Evolutionary conservation across 2,329 filamentous ascomycete genomes (phyloP).

Genomic region (Penicillium sumatraense): DNA sequence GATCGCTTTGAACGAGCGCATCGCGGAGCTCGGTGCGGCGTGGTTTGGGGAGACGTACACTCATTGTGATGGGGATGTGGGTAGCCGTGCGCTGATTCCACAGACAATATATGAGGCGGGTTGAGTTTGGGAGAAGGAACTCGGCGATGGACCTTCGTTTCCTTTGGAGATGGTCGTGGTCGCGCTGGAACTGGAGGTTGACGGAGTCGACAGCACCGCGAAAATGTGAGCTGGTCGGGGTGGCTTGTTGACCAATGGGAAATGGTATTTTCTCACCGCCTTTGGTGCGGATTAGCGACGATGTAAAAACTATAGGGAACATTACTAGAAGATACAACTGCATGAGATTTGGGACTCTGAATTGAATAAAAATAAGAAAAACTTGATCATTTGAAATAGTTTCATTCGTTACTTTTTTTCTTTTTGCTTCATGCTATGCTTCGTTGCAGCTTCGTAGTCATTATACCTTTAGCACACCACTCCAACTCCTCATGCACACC

Average conservation of each 20-base stretch:
- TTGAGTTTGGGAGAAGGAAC: not conserved
- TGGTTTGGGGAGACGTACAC: conserved; percentile 30
- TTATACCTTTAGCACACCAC: not conserved
- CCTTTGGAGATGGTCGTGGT: conserved; percentile 17
- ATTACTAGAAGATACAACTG: not conserved
- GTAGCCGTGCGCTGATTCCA: conserved; percentile 2
- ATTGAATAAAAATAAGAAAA: not conserved
- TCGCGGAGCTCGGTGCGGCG: conserved; percentile 13
- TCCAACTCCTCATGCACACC: not conserved
- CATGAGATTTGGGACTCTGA: not conserved
- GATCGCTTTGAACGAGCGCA: conserved; percentile 1
- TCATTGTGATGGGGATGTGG: conserved; percentile 32
- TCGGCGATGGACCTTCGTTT: conserved; percentile 8
- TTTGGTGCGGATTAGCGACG: conserved; percentile 6
- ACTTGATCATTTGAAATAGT: not conserved
- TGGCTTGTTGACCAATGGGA: conserved; percentile 31
- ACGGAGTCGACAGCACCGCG: conserved; percentile 27
- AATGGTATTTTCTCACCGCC: conserved; percentile 27
- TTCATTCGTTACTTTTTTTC: not conserved
- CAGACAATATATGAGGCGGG: not conserved
- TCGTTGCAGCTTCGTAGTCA: not conserved
- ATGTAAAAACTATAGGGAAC: not conserved
- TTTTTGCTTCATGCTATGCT: not conserved
- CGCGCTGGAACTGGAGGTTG: conserved; percentile 17
- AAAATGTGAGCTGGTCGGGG: conserved; percentile 41